Evolutionary conservation across 2,329 filamentous ascomycete species (phyloP).

Genomic region (Talaromyces sp.): DNA sequence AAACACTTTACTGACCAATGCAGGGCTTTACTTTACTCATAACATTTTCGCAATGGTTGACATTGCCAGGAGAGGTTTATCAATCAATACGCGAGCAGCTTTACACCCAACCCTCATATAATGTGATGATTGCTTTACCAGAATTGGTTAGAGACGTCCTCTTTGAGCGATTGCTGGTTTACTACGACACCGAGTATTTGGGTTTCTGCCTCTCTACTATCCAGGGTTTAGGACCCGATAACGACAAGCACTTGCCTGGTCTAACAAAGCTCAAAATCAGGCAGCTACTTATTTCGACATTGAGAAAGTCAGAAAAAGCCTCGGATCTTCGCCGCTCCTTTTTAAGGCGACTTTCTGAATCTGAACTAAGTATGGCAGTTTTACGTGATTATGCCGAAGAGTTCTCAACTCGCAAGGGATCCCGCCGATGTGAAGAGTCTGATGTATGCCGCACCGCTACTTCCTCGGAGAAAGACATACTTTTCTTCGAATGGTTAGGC

Average conservation of each 20-base stretch:
- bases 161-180: slow-evolving; percentile 41
- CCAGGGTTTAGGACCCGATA: slow-evolving; percentile 21
- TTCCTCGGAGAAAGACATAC: background rate
- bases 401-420: background rate
- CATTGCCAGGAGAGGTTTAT: slow-evolving; percentile 31
- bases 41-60: slow-evolving; percentile 27
- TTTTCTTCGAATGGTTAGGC: slow-evolving; percentile 11
- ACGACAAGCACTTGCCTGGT: background rate
- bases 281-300: slow-evolving; percentile 26
- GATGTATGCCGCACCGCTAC: background rate
- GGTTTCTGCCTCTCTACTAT: background rate
- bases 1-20: background rate
- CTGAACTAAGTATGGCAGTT: background rate
- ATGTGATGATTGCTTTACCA: slow-evolving; percentile 27
- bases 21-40: slow-evolving; percentile 36
- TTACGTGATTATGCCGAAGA: slow-evolving; percentile 8
- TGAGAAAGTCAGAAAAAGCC: slow-evolving; percentile 22
- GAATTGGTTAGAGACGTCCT: slow-evolving; percentile 28
- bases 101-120: slow-evolving; percentile 27
- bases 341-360: background rate
- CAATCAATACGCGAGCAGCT: slow-evolving; percentile 28
- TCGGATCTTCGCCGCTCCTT: background rate
- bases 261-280: slow-evolving; percentile 28
- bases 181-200: slow-evolving; percentile 23
- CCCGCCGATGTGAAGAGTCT: background rate